Evolutionary conservation across 306 rosid genomes (phyloP), one percentile per base, ranked within the genome.

Genomic region (Cicer arietinum): DNA sequence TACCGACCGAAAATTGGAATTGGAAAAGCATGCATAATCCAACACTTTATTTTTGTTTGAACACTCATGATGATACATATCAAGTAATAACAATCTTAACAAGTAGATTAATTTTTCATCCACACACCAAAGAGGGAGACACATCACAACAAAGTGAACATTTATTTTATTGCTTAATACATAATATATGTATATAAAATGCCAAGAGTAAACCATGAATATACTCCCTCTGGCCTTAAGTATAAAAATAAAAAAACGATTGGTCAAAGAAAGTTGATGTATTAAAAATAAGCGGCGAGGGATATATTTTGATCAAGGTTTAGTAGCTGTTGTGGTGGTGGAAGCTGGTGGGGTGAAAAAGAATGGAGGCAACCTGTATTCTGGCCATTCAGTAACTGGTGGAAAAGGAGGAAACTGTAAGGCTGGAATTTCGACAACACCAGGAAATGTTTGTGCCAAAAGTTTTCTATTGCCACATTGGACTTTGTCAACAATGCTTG

Each of bases 281-380:
- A 20, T 20, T 20, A 20, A 0, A 20, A 20, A 20, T 20, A 20
- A 20, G 22, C 22, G 1, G 22, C 1, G 22, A 1, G 22, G 1
- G 1, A 20, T 20, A 1, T 20, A 1, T 20, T 20, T 1, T 20
- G 22, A 20, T 20, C 74, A 85, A 47, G 85, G 89, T 7, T 64
- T 86, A 58, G 65, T 3, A 0, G 62, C 11, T 48, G 58, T 10
- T 1, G 17, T 22, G n/a, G 67, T 25, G 7, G 60, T 25, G 6
- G 52, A 2, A 48, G 77, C 57, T 5, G 82, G 86, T 71, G 90
- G 85, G 20, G 82, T 64, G 69, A 69, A 67, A 35, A 52, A 56
- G 30, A 11, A 42, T 69, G 81, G 8, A 47, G 84, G 84, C 77
- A 78, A 67, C 76, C 82, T 77, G 67, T 84, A 80, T 46, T 80